Conservation (phyloP, 2,329 filamentous ascomycete genomes). For the Beauveria sp. region DNA sequence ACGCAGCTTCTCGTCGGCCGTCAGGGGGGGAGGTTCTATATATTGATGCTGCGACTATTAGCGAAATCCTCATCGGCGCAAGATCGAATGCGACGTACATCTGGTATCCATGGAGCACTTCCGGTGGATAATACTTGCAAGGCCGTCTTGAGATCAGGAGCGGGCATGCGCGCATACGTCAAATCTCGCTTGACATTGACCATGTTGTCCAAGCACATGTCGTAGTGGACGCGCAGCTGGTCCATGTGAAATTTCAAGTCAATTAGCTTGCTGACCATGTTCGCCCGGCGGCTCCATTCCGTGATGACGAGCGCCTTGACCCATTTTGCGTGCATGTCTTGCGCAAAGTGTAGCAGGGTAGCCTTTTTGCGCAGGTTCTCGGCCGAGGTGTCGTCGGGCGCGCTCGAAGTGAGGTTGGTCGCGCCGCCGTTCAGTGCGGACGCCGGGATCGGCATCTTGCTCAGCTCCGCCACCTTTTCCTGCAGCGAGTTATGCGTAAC, state of each 20-base stretch:
- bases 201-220: conserved; percentile 52
- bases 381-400: conserved; percentile 47
- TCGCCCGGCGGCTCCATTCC: conserved; percentile 77
- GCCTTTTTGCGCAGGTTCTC: conserved; percentile 73
- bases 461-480: conserved; percentile 62
- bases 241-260: conserved; percentile 74
- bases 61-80: not conserved
- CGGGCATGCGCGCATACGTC: conserved; percentile 66
- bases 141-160: conserved; percentile 86
- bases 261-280: conserved; percentile 77
- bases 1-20: conserved; percentile 62
- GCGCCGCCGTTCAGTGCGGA: conserved; percentile 46
- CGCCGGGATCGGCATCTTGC: conserved; percentile 55
- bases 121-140: conserved; percentile 77
- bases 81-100: conserved; percentile 43
- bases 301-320: conserved; percentile 87
- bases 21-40: conserved; percentile 64
- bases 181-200: conserved; percentile 68
- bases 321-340: conserved; percentile 76
- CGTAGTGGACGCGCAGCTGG: conserved; percentile 52
- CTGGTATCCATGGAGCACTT: conserved; percentile 69
- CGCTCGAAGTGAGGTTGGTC: conserved; percentile 21
- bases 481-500: conserved; percentile 72
- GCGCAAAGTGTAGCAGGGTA: conserved; percentile 66
- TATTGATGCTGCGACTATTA: conserved; percentile 59